Conservation (phyloP, 768 basidiomycete species). For the Crassisporium funariophilum region DNA sequence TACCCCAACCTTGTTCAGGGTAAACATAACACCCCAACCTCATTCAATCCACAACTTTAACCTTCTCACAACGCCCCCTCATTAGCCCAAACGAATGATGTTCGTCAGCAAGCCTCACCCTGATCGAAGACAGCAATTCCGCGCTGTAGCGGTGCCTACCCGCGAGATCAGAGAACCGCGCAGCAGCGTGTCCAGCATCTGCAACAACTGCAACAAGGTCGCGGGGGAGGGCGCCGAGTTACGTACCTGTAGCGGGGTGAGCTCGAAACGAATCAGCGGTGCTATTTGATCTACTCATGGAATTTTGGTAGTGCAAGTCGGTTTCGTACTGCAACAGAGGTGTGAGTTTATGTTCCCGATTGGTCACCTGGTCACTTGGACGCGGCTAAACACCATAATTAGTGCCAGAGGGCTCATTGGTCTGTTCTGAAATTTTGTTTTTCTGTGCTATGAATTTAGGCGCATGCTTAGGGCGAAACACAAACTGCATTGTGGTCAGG, state of each 20-base stretch:
- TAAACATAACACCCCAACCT: no score
- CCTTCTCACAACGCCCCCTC: no score
- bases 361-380: neutral
- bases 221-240: neutral
- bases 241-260: neutral
- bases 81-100: no score
- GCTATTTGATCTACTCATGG: neutral
- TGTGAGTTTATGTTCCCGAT: neutral
- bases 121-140: neutral
- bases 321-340: neutral
- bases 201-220: neutral
- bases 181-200: neutral
- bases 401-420: neutral
- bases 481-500: constrained; percentile 14
- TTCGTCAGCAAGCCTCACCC: neutral
- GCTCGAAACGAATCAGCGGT: neutral
- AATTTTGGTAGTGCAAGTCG: neutral
- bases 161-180: neutral
- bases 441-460: neutral
- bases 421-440: neutral
- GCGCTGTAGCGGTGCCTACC: neutral
- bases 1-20: no score
- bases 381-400: neutral
- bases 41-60: no score
- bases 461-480: constrained; percentile 12